Percentiles rank a stretch among this genome's conserved stretches.
These are phyloP conservation scores for Polysphondylium violaceum DNA, from an alignment of 78 protist genomes.

Conservation along the genomic window DNA sequence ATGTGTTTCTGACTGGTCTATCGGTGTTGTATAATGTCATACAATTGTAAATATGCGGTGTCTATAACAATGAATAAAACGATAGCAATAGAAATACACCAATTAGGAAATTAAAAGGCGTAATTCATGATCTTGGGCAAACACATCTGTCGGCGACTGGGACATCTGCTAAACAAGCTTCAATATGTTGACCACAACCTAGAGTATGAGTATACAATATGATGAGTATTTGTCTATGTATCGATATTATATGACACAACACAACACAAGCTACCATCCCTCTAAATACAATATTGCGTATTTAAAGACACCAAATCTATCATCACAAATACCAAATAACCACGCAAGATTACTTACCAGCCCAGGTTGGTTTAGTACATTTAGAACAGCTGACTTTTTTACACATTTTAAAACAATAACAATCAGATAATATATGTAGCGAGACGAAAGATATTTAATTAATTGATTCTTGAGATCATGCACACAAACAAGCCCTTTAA, in stretches of 20 bases:
- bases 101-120: neutral
- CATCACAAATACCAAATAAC: too few species aligned
- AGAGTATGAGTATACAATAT: neutral
- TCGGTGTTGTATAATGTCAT: too few species aligned
- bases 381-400: conserved; percentile 8
- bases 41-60: too few species aligned
- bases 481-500: neutral
- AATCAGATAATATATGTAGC: neutral
- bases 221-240: too few species aligned
- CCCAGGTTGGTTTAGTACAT: conserved; percentile 55
- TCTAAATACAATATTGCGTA: neutral
- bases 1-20: too few species aligned
- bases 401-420: conserved; percentile 44
- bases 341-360: conserved; percentile 4
- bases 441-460: neutral
- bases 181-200: conserved; percentile 79
- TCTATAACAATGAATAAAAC: too few species aligned
- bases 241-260: too few species aligned
- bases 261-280: neutral
- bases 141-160: conserved; percentile 32
- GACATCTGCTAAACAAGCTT: conserved; percentile 20
- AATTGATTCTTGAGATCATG: too few species aligned
- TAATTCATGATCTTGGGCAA: conserved; percentile 8
- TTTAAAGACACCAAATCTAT: neutral
- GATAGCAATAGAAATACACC: neutral